Percentiles rank a stretch among this genome's conserved stretches.
Conservation (phyloP, 2,329 filamentous ascomycete species). For the Aspergillus ibericus region DNA sequence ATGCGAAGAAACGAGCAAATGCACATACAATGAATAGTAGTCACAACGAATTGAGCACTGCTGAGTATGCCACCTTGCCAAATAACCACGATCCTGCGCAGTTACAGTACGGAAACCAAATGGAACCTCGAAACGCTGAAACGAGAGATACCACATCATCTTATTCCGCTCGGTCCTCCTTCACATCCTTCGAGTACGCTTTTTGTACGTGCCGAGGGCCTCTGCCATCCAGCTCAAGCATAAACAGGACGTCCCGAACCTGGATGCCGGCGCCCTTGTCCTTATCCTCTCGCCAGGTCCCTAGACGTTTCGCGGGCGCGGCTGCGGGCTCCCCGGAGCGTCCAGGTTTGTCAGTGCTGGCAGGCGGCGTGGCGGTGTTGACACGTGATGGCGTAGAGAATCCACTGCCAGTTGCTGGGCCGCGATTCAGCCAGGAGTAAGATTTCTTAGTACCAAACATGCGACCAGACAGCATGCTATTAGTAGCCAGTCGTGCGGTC, state of each 20-base stretch:
- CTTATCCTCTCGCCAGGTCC: slow-evolving; percentile 75
- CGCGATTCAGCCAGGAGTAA: slow-evolving; percentile 50
- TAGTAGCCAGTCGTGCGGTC: slow-evolving; percentile 75
- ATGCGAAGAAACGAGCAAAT: background rate
- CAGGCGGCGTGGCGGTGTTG: slow-evolving; percentile 30
- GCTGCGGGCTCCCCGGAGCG: slow-evolving; percentile 33
- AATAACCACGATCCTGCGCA: slow-evolving; percentile 28
- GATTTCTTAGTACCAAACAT: slow-evolving; percentile 49
- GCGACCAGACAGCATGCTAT: slow-evolving; percentile 56
- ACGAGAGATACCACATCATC: background rate
- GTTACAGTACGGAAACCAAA: slow-evolving; percentile 3
- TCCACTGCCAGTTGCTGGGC: slow-evolving; percentile 35
- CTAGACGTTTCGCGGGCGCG: slow-evolving; percentile 60
- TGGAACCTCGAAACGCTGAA: background rate
- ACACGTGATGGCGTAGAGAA: slow-evolving; percentile 40
- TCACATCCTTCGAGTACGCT: slow-evolving; percentile 44
- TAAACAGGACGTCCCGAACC: slow-evolving; percentile 76
- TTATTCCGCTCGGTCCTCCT: slow-evolving; percentile 40
- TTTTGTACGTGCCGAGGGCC: slow-evolving; percentile 45
- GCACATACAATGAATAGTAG: slow-evolving; percentile 9
- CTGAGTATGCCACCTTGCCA: slow-evolving; percentile 23
- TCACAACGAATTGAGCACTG: slow-evolving; percentile 11
- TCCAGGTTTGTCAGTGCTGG: slow-evolving; percentile 31
- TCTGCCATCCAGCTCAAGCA: slow-evolving; percentile 74
- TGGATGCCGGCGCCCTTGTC: slow-evolving; percentile 78